These are phyloP conservation scores for Coemansia sp. DNA, from an alignment of 192 early-diverging fungal genomes.

Conservation along the genomic window DNA sequence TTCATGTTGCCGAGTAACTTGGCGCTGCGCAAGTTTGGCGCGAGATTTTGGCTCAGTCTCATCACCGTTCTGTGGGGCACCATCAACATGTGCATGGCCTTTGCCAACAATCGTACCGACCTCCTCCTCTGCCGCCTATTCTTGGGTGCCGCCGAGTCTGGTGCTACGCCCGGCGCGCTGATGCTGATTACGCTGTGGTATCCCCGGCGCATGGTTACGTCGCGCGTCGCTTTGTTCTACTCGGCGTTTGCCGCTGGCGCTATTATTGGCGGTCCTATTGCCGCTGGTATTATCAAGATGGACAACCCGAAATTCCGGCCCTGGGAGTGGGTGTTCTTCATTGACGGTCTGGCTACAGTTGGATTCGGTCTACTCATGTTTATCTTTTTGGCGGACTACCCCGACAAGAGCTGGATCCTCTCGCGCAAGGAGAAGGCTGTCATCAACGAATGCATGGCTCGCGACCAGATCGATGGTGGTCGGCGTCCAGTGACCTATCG, in stretches of 20 bases:
- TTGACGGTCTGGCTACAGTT: conserved; percentile 41
- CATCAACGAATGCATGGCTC: conserved; percentile 24
- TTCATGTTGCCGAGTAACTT: conserved; percentile 49
- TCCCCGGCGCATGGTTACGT: conserved; percentile 45
- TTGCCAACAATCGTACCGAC: conserved; percentile 45
- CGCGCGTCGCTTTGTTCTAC: conserved; percentile 41
- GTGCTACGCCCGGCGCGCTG: conserved; percentile 41
- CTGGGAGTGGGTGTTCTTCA: conserved; percentile 53
- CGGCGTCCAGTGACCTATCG: conserved; percentile 27
- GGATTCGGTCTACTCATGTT: conserved; percentile 36
- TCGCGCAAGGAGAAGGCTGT: conserved; percentile 26
- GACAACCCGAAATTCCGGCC: conserved; percentile 22
- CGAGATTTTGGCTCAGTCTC: conserved; percentile 43
- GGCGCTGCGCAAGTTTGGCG: conserved; percentile 43
- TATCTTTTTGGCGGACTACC: conserved; percentile 39
- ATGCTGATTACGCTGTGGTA: conserved; percentile 51
- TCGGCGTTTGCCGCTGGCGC: conserved; percentile 43
- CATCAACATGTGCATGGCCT: conserved; percentile 52
- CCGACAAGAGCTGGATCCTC: conserved; percentile 41
- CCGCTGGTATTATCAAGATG: conserved; percentile 42
- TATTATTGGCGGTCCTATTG: conserved; percentile 41
- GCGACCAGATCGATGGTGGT: conserved; percentile 36
- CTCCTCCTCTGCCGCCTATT: conserved; percentile 42
- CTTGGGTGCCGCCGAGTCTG: conserved; percentile 45
- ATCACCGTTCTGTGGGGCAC: conserved; percentile 50